Evolutionary conservation across 176 grass and related monocot species (phyloP), one percentile per base, ranked within the genome.

Genomic region (Musa beccarii): DNA sequence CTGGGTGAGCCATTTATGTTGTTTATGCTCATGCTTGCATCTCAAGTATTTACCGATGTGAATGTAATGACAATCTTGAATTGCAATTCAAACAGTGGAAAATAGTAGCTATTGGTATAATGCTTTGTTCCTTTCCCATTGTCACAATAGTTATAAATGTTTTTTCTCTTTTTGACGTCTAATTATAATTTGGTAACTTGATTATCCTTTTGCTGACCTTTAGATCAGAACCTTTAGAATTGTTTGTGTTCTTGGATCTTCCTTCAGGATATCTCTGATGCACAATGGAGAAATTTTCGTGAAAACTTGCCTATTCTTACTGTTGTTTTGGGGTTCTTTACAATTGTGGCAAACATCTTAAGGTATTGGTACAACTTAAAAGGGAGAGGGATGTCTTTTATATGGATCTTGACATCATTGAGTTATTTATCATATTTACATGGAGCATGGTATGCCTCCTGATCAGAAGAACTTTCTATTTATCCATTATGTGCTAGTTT

Each of bases 251-350:
- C 7, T 1, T 76, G 51, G 75, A 34, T 61, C 53, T 43, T 43
- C 34, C 54, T 49, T 6, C 82, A 98, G 94, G 95, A 98, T 73
- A 15, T 93, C 62, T 98, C 95, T 49, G 95, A 98, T 72, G 25
- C 84, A 8, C 95, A 98, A 69, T 98, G 95, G 95, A 93, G 88
- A 77, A 98, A 92, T 53, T 98, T 98, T 73, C 86, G 95, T 9
- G 82, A 82, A 17, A 98, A 93, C 51, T 69, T 98, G 50, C 86
- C 86, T 43, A 69, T 93, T 87, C 86, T 98, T 68, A 81, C 95
- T 0, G 24, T 63, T 63, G 95, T 98, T 19, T 89, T 98, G 95
- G 80, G 73, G 1, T 68, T 56, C 57, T 93, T 98, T 67, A 80
- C 90, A 61, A 57, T 69, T 24, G 2, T 98, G 5, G 82, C 72